These are phyloP conservation scores for Sporothrix sp. DNA, from an alignment of 2,329 filamentous ascomycete species.

Conservation along the genomic window DNA sequence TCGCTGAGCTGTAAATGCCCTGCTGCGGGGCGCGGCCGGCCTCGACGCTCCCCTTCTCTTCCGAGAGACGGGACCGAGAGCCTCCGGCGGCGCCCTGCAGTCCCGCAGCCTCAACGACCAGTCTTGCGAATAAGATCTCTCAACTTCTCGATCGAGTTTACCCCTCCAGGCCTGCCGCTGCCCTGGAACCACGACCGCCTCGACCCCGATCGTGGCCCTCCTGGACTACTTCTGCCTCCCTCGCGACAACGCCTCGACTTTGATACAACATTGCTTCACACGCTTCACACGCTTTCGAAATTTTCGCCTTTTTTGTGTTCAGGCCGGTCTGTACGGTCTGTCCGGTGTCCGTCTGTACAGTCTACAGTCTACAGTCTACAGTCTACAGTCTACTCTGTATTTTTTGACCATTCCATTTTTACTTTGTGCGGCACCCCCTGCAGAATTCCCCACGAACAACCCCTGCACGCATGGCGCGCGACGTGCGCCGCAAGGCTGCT, in stretches of 20 bases:
- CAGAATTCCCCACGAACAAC: conserved; percentile 7
- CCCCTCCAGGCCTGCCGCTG: conserved; percentile 39
- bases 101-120: conserved; percentile 77
- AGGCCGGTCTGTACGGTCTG: too few relatives aligned
- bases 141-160: conserved; percentile 55
- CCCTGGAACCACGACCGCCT: conserved; percentile 24
- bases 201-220: conserved; percentile 6
- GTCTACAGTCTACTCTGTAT: not conserved
- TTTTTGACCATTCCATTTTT: conserved; percentile 29
- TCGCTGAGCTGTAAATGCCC: conserved; percentile 88
- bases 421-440: conserved; percentile 17
- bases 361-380: too few relatives aligned
- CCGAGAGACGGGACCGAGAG: conserved; percentile 23
- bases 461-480: conserved; percentile 40
- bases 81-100: conserved; percentile 52
- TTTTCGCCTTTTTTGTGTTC: too few relatives aligned
- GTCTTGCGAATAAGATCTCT: conserved; percentile 39
- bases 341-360: too few relatives aligned
- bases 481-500: conserved; percentile 41
- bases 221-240: conserved; percentile 8
- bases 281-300: conserved; percentile 1
- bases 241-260: conserved; percentile 25
- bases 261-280: conserved; percentile 25
- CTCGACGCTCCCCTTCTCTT: conserved; percentile 25
- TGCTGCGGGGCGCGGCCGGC: conserved; percentile 56